phyloP scores from a whole-genome alignment of 2,329 filamentous ascomycete species.

The Sporothrix pallida region DNA sequence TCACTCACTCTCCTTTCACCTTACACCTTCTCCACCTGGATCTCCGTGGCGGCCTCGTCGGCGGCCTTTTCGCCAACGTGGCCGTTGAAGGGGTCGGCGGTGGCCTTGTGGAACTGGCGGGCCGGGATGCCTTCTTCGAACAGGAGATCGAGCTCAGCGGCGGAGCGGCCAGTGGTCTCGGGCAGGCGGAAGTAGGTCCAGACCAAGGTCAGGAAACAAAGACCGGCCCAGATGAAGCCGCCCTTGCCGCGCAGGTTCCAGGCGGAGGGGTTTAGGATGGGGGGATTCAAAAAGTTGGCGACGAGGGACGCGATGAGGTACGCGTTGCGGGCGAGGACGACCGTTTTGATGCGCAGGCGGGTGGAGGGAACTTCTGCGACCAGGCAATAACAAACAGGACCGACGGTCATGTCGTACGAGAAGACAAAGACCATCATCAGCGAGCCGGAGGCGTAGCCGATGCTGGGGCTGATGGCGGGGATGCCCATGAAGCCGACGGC shows the following conservation, averaged over 20 bases:
- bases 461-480: not conserved
- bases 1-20: not conserved
- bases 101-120: constrained; percentile 40
- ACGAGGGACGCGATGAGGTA: constrained; percentile 43
- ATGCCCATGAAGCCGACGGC: constrained; percentile 39
- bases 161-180: constrained; percentile 55
- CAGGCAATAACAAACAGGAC: constrained; percentile 47
- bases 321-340: constrained; percentile 42
- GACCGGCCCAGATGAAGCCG: constrained; percentile 54
- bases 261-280: constrained; percentile 48
- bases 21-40: not conserved
- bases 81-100: constrained; percentile 4
- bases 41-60: not conserved
- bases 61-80: constrained; percentile 4
- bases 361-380: constrained; percentile 46
- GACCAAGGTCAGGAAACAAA: constrained; percentile 52
- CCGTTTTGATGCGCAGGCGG: constrained; percentile 46
- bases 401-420: constrained; percentile 47
- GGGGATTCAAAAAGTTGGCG: constrained; percentile 43
- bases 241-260: constrained; percentile 57
- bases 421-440: constrained; percentile 36
- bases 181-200: constrained; percentile 61
- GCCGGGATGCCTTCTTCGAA: constrained; percentile 55
- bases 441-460: constrained; percentile 28
- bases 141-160: constrained; percentile 61